These are phyloP conservation scores for Shiraia bambusicola DNA, from an alignment of 2,329 filamentous ascomycete genomes.

Conservation along the genomic window DNA sequence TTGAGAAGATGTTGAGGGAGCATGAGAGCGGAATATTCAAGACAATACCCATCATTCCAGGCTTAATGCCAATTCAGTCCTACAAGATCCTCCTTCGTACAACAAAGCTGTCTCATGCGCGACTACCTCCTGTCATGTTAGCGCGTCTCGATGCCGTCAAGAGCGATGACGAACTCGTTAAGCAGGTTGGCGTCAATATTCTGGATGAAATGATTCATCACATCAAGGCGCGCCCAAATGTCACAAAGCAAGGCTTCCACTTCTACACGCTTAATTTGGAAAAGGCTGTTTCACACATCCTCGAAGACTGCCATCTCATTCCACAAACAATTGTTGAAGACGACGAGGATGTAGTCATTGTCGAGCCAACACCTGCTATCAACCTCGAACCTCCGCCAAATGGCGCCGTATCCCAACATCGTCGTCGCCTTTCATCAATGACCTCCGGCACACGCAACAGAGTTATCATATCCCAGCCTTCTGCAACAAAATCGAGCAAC, in stretches of 20 bases:
- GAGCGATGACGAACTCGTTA: slow-evolving; percentile 78
- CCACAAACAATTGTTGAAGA: slow-evolving; percentile 50
- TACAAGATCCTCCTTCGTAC: slow-evolving; percentile 94
- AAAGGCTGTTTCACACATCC: slow-evolving; percentile 90
- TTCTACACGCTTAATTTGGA: slow-evolving; percentile 97
- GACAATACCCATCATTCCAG: slow-evolving; percentile 85
- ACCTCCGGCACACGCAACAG: slow-evolving; percentile 86
- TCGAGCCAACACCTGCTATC: slow-evolving; percentile 49
- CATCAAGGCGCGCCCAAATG: slow-evolving; percentile 64
- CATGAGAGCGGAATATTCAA: slow-evolving; percentile 86
- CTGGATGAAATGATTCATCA: slow-evolving; percentile 79
- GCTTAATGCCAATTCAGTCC: slow-evolving; percentile 96
- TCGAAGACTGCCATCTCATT: slow-evolving; percentile 84
- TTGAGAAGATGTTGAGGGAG: slow-evolving; percentile 73
- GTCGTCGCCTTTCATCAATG: slow-evolving; percentile 71
- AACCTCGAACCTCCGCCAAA: slow-evolving; percentile 35
- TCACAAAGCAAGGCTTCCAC: slow-evolving; percentile 70
- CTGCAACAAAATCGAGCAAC: slow-evolving; percentile 55
- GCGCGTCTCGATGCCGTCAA: slow-evolving; percentile 70
- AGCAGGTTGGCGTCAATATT: slow-evolving; percentile 77
- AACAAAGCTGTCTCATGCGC: slow-evolving; percentile 90
- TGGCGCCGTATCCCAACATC: slow-evolving; percentile 33
- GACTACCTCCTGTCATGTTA: slow-evolving; percentile 71
- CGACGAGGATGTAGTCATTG: slow-evolving; percentile 48
- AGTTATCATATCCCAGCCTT: slow-evolving; percentile 72